Conservation (phyloP, 1,139 yeast genomes). For the Nematodospora anomalae region DNA sequence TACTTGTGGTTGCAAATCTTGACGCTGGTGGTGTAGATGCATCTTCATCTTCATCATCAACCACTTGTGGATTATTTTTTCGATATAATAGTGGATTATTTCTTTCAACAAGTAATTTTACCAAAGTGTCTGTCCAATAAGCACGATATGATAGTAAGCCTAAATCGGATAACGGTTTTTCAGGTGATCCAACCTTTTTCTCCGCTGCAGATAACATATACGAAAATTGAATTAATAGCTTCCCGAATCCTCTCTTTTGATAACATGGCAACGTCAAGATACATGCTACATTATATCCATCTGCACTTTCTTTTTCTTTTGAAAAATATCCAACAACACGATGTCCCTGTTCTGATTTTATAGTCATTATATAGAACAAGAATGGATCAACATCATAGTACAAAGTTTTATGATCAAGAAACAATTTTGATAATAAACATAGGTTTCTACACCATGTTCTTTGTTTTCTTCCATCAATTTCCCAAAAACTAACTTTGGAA, state of each 20-base stretch:
- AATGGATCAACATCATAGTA: conserved; percentile 98
- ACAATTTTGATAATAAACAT: conserved; percentile 82
- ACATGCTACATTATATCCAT: conserved; percentile 96
- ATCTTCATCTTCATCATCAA: conserved; percentile 30
- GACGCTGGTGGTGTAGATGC: conserved; percentile 25
- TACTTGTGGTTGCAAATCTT: conserved; percentile 19
- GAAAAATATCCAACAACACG: conserved; percentile 96
- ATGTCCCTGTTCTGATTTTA: conserved; percentile 83
- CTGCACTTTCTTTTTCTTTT: conserved; percentile 94
- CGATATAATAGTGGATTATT: conserved; percentile 41
- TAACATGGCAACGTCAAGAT: conserved; percentile 93
- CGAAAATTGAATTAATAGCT: conserved; percentile 86
- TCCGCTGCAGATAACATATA: conserved; percentile 87
- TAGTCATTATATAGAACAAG: conserved; percentile 91
- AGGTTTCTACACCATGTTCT: conserved; percentile 96
- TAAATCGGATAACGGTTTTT: conserved; percentile 92
- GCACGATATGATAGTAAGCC: conserved; percentile 94
- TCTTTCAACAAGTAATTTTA: conserved; percentile 68
- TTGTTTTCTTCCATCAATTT: conserved; percentile 94
- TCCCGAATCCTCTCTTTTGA: conserved; percentile 93
- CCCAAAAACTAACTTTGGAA: conserved; percentile 75
- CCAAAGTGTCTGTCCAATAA: conserved; percentile 91
- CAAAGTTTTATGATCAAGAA: conserved; percentile 90
- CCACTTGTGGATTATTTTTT: conserved; percentile 37
- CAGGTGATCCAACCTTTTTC: conserved; percentile 92